Conservation (phyloP, 805 yeast genomes). For the Candida quercuum region DNA sequence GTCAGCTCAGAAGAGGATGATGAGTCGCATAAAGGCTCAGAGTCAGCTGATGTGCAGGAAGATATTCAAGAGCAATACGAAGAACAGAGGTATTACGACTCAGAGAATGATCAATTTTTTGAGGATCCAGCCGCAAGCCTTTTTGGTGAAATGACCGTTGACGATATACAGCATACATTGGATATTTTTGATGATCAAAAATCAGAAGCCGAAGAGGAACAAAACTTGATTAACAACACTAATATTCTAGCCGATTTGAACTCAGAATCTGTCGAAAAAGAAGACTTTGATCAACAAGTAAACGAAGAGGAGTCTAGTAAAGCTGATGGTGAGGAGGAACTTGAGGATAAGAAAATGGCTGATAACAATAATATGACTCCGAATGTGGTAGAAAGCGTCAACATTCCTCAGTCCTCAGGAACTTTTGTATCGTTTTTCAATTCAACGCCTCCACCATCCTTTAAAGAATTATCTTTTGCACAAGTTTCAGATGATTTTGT, state of each 20-base stretch:
- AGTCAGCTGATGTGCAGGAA: not conserved
- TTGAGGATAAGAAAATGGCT: too few species aligned
- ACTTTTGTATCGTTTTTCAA: conserved; percentile 1
- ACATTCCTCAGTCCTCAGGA: too few species aligned
- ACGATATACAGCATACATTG: conserved; percentile 6
- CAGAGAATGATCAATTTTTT: conserved; percentile 19
- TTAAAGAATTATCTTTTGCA: not conserved
- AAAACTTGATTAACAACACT: not conserved
- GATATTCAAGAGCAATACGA: conserved; percentile 1
- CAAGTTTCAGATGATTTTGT: not conserved
- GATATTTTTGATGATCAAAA: conserved; percentile 1
- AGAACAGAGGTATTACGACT: conserved; percentile 19
- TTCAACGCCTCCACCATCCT: not conserved
- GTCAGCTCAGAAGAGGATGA: not conserved
- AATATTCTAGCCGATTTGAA: conserved; percentile 2
- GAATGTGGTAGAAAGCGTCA: too few species aligned
- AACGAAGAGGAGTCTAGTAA: too few species aligned
- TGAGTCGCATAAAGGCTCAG: not conserved
- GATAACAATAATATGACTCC: too few species aligned
- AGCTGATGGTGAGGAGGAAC: not conserved
- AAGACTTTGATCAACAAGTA: too few species aligned
- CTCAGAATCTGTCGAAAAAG: too few species aligned
- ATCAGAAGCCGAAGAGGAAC: not conserved
- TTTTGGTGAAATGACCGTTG: conserved; percentile 17
- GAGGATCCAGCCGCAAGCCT: conserved; percentile 21